Evolutionary conservation across 2,329 filamentous ascomycete genomes (phyloP), one percentile per base, ranked within the genome.

Genomic region (Dactylellina drechsleri): DNA sequence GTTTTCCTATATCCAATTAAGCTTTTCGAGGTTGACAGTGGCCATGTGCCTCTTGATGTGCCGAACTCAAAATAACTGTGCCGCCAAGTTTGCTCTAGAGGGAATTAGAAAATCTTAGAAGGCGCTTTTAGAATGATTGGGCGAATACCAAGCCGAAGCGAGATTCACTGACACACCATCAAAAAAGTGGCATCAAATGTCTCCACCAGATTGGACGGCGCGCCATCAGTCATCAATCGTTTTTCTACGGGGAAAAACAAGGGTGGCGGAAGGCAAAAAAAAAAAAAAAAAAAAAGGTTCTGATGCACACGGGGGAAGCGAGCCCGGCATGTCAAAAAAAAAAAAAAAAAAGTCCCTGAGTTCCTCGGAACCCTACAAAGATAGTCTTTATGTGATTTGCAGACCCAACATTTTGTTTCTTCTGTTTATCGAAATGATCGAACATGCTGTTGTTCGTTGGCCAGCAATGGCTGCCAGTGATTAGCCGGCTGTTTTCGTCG

Each of bases 221-320:
- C 31, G 31, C 31, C 31, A 7, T 36, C 31, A 36, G 5, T 36
- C 31, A 36, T 36, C 31, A 36, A 36, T 36, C 31, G 31, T 23
- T 23, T 23, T 23, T 23, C 23, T 2, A 23, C 23, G 23, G 23
- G 23, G 23, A 23, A 23, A 23, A 23, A 23, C n/a, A 23, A 23
- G 23, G 23, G 23, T 23, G 23, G 23, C 23, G 23, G 23, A 23
- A 23, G 23, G 23, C 2, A 23, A 23, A 23, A 16, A 49, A 50
- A 50, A 18, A 43, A 45, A 20, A 20, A 36, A 18, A 40, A 43
- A 58, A 43, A 23, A 43, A 43, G 54, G 57, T 53, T 56, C 36
- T 71, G 54, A 58, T 71, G 66, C 66, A 59, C 68, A 73, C 68
- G 68, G 66, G 68, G 68, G 68, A 73, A 73, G 68, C 68, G 68